Conservation (phyloP, 2,329 filamentous ascomycete species). For the Talaromyces sp. region DNA sequence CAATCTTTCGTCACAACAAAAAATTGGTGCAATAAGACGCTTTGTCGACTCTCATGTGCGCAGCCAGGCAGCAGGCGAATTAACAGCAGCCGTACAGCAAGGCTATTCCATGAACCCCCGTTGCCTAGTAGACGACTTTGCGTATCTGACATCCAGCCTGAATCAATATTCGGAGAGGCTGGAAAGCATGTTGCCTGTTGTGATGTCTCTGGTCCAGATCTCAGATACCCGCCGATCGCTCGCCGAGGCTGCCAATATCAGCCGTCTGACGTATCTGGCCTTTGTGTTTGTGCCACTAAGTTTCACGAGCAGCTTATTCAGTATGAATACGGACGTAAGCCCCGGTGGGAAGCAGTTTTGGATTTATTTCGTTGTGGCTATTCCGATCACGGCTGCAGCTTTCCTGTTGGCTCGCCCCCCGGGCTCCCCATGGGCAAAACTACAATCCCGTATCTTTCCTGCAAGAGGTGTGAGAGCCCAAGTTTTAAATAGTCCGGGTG, state of each 20-base stretch:
- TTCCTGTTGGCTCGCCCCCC: background rate
- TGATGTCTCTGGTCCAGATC: background rate
- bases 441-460: background rate
- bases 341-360: conserved; percentile 1
- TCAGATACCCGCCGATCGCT: background rate
- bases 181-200: background rate
- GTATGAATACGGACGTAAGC: conserved; percentile 1
- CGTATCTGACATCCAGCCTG: background rate
- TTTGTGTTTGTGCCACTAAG: background rate
- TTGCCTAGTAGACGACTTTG: background rate
- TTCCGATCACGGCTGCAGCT: background rate
- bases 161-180: background rate
- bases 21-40: background rate
- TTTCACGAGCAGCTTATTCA: background rate
- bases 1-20: background rate
- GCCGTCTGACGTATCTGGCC: conserved; percentile 2
- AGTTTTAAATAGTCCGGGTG: background rate
- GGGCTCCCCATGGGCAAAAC: background rate
- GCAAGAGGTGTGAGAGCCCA: background rate
- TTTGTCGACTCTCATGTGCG: background rate
- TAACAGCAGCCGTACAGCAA: background rate
- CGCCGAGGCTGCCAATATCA: background rate
- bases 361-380: background rate
- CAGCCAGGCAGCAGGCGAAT: background rate
- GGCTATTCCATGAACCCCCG: background rate